Evolutionary conservation across 2,329 filamentous ascomycete species (phyloP).

Genomic region (Pseudocercospora eumusae): DNA sequence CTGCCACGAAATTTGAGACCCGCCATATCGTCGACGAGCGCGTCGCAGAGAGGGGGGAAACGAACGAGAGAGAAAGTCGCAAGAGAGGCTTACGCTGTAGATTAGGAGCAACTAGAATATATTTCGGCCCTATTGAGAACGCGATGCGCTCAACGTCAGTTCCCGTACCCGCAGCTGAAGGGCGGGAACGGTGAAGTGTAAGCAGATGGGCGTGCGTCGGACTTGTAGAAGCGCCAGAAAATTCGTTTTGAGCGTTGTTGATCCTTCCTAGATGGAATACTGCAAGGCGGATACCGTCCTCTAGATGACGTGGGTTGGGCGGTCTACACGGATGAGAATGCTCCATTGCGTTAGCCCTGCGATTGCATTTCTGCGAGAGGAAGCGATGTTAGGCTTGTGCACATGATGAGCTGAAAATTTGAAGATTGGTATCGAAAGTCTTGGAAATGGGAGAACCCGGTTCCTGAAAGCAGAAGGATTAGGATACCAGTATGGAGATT

Average conservation of each 20-base stretch:
- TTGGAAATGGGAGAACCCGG: not conserved
- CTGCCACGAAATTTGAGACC: conserved; percentile 20
- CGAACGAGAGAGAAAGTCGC: not conserved
- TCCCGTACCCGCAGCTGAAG: not conserved
- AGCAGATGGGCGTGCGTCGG: too few species aligned
- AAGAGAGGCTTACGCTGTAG: not conserved
- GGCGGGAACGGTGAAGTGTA: conserved; percentile 1
- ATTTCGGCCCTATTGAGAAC: not conserved
- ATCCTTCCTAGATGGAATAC: not conserved
- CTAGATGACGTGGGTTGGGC: not conserved
- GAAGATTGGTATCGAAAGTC: not conserved
- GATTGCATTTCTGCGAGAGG: not conserved
- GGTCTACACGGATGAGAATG: not conserved
- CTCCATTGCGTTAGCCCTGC: not conserved
- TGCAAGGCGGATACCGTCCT: not conserved
- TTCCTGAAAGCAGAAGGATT: not conserved
- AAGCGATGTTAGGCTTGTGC: not conserved
- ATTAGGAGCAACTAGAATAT: not conserved
- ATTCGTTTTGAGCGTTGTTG: too few species aligned
- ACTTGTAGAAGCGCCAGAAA: too few species aligned
- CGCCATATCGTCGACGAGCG: not conserved
- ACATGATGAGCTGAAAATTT: not conserved
- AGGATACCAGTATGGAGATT: not conserved
- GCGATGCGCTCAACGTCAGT: not conserved
- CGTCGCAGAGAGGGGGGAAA: not conserved